phyloP scores from a whole-genome alignment of 352 stramenopile species.

The Phytopythium ostracodes region DNA sequence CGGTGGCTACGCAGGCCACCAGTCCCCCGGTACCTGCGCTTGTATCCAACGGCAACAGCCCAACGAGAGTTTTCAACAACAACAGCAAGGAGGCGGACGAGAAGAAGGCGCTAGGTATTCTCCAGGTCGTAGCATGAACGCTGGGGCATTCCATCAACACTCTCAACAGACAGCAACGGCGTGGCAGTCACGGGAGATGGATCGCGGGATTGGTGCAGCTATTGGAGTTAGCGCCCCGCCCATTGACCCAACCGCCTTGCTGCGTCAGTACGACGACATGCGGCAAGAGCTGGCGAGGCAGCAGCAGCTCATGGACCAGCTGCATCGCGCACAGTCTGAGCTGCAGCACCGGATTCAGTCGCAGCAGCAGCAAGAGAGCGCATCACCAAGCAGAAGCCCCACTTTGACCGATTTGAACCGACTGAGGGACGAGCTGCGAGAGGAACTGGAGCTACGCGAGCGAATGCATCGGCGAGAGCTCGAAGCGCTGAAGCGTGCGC shows the following conservation, averaged over 20 bases:
- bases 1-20: not conserved
- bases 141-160: not conserved
- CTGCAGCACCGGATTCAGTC: slow-evolving; percentile 40
- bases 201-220: not conserved
- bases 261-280: slow-evolving; percentile 56
- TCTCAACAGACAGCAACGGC: not conserved
- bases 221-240: not conserved
- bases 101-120: not conserved
- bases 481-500: slow-evolving; percentile 23
- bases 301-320: slow-evolving; percentile 50
- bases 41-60: not conserved
- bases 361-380: slow-evolving; percentile 17
- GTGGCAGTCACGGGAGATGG: slow-evolving; percentile 1
- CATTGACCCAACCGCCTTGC: slow-evolving; percentile 18
- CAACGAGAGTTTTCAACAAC: not conserved
- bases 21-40: not conserved
- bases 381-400: slow-evolving; percentile 8
- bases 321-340: slow-evolving; percentile 35
- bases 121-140: not conserved
- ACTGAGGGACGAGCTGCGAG: slow-evolving; percentile 44
- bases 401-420: slow-evolving; percentile 56
- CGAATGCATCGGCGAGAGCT: slow-evolving; percentile 43
- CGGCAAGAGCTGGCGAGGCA: slow-evolving; percentile 40
- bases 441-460: slow-evolving; percentile 48
- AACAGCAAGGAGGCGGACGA: not conserved